Conservation (phyloP, 768 basidiomycete genomes). For the Psilocybe sp. region DNA sequence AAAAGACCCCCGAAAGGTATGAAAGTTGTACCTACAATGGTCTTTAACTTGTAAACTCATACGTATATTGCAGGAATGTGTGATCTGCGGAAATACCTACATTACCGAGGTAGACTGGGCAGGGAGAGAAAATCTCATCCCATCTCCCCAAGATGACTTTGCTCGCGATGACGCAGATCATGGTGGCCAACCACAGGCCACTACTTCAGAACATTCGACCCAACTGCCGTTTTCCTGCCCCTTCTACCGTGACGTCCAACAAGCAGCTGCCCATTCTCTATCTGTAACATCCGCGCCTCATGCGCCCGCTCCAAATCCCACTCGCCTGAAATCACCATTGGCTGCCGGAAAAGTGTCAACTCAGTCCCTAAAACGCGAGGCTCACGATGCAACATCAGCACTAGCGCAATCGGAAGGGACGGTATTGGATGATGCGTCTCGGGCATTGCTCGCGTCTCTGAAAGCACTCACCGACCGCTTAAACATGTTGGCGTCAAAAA, state of each 20-base stretch:
- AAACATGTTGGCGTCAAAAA: conserved; percentile 35
- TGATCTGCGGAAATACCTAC: conserved; percentile 66
- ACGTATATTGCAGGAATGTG: conserved; percentile 61
- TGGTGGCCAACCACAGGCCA: conserved; percentile 1
- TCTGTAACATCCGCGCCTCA: background rate
- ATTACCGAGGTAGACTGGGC: conserved; percentile 47
- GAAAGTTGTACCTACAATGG: conserved; percentile 7
- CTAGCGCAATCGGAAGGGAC: background rate
- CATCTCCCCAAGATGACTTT: background rate
- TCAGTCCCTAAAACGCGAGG: too few relatives aligned
- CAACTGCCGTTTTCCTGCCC: conserved; percentile 7
- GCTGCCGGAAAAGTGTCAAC: too few relatives aligned
- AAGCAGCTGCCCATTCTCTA: background rate
- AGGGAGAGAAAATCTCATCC: conserved; percentile 45
- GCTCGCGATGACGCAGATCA: background rate
- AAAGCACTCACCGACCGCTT: conserved; percentile 51
- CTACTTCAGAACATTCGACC: background rate
- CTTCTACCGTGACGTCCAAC: conserved; percentile 2
- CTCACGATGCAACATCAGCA: background rate
- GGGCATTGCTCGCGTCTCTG: conserved; percentile 51
- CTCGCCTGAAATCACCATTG: too few relatives aligned
- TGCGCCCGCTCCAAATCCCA: background rate
- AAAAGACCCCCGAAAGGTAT: conserved; percentile 66
- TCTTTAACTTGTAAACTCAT: conserved; percentile 1
- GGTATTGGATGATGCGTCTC: conserved; percentile 11